Base-by-base conservation (phyloP, 2,329 filamentous ascomycete genomes). In the Hawksworthiomyces lignivorus region DNA sequence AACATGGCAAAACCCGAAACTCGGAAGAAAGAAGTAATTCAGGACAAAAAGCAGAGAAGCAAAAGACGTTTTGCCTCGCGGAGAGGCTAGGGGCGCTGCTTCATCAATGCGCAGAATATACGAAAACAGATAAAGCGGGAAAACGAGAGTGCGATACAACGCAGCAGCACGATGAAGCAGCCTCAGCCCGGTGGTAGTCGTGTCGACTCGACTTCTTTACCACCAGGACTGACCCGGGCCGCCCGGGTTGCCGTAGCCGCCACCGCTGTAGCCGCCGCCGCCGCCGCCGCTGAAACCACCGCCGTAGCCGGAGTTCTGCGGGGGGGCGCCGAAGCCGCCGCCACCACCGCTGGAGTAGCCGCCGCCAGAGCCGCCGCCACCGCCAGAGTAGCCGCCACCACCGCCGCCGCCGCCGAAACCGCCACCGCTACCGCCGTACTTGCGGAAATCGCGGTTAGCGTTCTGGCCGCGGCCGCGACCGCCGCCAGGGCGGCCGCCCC, bases 401-500 rank as follows among this genome's bases (percentile, higher is more conserved):
- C 77, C 80, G 49, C 77, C 78, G 45, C 64, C 63, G 46, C 62
- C 62, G 44, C 63, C 66, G 46, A 65, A 63, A 45, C 68, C 70
- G 47, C 68, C 69, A 46, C 70, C 70, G 43, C 73, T 70, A 30
- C 77, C 81, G 44, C 77, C 80, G 48, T 77, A 78, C 64, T 88
- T 88, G 68, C 92, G 87, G 73, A 92, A 87, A 63, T 97, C 92
- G 60, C 89, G 88, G 64, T 82, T 94, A 55, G 82, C 71, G 58
- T 64, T 65, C 54, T 73, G 70, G 54, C 84, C 82, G 59, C 84
- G 79, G 47, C 84, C 82, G 58, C 85, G 81, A 46, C 87, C 82
- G 48, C 84, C 75, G 49, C 84, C 77, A 50, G 78, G 72, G 47
- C 80, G 71, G 18, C 69, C 63, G 36, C 75, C 72, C 42, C 81